Evolutionary conservation across 441 rosid genomes (phyloP).

Genomic region (Adansonia madagascariensis): DNA sequence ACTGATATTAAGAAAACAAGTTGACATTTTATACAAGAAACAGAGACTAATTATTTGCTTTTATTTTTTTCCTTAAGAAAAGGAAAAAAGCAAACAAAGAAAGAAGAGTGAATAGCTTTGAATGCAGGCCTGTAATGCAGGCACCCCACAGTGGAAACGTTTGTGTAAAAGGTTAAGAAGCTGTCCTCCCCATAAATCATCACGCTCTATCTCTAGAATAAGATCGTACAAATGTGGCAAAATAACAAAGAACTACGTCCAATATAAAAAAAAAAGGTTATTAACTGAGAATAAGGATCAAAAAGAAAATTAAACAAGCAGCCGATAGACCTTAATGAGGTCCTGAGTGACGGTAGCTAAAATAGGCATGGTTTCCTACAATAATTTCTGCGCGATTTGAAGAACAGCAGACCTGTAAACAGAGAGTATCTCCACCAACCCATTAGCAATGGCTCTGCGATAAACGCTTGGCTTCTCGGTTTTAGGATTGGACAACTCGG

Average conservation of each 20-base stretch:
- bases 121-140: constrained; percentile 88
- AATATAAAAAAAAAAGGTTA: constrained; percentile 4
- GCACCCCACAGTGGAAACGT: constrained; percentile 95
- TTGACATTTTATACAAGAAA: not conserved
- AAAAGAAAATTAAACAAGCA: not conserved
- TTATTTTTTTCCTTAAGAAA: not conserved
- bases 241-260: constrained; percentile 75
- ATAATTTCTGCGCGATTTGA: constrained; percentile 79
- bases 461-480: constrained; percentile 62
- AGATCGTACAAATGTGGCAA: constrained; percentile 88
- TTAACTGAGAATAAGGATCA: constrained; percentile 4
- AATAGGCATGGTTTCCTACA: constrained; percentile 77
- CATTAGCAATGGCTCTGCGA: constrained; percentile 90
- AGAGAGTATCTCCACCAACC: constrained; percentile 83
- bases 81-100: not conserved
- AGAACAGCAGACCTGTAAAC: constrained; percentile 90
- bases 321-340: constrained; percentile 69
- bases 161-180: constrained; percentile 84
- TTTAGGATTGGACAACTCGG: constrained; percentile 49
- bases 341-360: constrained; percentile 83
- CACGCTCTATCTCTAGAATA: constrained; percentile 85
- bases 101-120: constrained; percentile 60
- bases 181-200: constrained; percentile 86
- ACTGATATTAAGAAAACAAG: not conserved
- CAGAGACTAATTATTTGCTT: not conserved